These are phyloP conservation scores for Nakazawaea ambrosiae DNA, from an alignment of 805 yeast genomes.

Conservation along the genomic window DNA sequence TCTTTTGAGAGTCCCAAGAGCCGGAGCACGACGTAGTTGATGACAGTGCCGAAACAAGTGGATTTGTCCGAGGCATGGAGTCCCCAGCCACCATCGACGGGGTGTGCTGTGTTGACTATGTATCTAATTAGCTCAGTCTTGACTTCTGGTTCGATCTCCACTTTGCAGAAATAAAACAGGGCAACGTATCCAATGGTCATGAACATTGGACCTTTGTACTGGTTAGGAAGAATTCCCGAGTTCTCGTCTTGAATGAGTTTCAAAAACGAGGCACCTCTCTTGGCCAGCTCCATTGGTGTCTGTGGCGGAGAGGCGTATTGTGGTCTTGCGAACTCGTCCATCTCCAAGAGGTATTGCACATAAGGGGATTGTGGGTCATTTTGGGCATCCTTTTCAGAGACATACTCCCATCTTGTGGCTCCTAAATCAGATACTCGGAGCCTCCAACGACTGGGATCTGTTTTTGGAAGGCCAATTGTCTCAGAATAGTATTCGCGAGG, in stretches of 20 bases:
- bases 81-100: constrained; percentile 99
- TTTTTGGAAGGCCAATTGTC: constrained; percentile 51
- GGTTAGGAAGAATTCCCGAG: constrained; percentile 86
- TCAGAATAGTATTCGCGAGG: constrained; percentile 49
- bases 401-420: constrained; percentile 73
- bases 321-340: constrained; percentile 22
- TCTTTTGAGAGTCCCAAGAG: constrained; percentile 66
- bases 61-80: constrained; percentile 86
- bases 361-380: constrained; percentile 44
- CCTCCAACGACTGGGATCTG: constrained; percentile 75
- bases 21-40: constrained; percentile 79
- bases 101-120: constrained; percentile 86
- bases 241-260: constrained; percentile 60
- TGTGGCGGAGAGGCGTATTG: constrained; percentile 21
- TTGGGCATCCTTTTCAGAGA: constrained; percentile 29
- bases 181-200: constrained; percentile 86
- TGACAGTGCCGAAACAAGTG: constrained; percentile 89
- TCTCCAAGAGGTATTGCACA: constrained; percentile 49
- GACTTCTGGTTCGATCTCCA: constrained; percentile 60
- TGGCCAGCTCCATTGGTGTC: constrained; percentile 54
- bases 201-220: constrained; percentile 97
- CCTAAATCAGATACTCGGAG: constrained; percentile 66
- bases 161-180: constrained; percentile 61
- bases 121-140: constrained; percentile 73
- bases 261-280: constrained; percentile 69